Evolutionary conservation across 177 flowering plant species (phyloP).

Genomic region (Vitis hybrid): DNA sequence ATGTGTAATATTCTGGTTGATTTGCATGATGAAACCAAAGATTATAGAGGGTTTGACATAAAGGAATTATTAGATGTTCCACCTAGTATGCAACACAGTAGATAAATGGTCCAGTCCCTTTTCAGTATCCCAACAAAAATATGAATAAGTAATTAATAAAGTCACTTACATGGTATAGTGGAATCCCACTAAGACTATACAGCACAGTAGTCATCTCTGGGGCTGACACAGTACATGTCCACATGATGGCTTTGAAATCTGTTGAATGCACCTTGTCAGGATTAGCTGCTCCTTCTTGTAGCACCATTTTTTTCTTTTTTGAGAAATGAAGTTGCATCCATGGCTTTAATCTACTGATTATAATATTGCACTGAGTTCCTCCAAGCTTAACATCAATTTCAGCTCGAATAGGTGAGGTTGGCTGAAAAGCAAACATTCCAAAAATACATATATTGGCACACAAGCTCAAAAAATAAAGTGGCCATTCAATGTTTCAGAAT

Average conservation of each 20-base stretch:
- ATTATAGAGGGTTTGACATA: no score
- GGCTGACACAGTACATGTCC: slow-evolving; percentile 92
- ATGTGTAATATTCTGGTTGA: not conserved
- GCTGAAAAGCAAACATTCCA: slow-evolving; percentile 48
- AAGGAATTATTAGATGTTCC: no score
- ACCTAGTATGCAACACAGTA: no score
- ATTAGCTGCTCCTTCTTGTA: slow-evolving; percentile 45
- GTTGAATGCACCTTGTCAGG: slow-evolving; percentile 39
- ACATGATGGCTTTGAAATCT: slow-evolving; percentile 61
- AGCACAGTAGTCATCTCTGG: slow-evolving; percentile 95
- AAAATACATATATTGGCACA: not conserved
- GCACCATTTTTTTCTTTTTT: slow-evolving; percentile 68
- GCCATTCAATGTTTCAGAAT: not conserved
- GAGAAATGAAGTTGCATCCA: slow-evolving; percentile 61
- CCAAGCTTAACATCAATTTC: slow-evolving; percentile 93
- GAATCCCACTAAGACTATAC: slow-evolving; percentile 54
- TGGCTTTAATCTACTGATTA: slow-evolving; percentile 74
- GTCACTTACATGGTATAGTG: slow-evolving; percentile 79
- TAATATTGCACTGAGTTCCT: slow-evolving; percentile 80
- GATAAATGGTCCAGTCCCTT: not conserved
- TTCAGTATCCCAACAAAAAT: not conserved
- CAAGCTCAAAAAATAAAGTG: not conserved
- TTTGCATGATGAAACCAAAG: not conserved
- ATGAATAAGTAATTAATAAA: not conserved
- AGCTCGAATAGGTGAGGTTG: slow-evolving; percentile 64